A percentile compares a stretch with the other conserved stretches of the same genome.
Conservation (phyloP, 1,284 basidiomycete genomes). For the Heterobasidion parviporum region DNA sequence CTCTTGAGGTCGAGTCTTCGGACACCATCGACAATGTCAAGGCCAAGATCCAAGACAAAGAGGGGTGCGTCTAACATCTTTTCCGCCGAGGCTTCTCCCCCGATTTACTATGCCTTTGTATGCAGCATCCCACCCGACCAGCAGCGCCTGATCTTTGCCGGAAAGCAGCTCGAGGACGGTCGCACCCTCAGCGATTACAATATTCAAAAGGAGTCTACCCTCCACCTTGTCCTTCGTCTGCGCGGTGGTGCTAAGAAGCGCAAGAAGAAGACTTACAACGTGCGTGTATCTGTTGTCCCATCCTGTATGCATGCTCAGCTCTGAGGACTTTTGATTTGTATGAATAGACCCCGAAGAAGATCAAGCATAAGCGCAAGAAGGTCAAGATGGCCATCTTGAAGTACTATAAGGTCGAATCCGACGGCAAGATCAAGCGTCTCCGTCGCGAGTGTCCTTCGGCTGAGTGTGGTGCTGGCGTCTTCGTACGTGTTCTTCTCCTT, state of each 20-base stretch:
- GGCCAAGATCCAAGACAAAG: conserved; percentile 94
- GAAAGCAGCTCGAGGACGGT: conserved; percentile 96
- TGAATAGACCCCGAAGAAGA: conserved; percentile 93
- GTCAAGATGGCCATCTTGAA: conserved; percentile 99
- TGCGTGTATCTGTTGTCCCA: conserved; percentile 23
- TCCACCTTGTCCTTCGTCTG: conserved; percentile 92
- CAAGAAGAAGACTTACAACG: conserved; percentile 99
- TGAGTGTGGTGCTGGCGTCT: conserved; percentile 93
- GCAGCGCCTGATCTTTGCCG: conserved; percentile 96
- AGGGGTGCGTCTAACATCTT: conserved; percentile 53
- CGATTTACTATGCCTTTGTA: not conserved
- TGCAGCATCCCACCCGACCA: conserved; percentile 88
- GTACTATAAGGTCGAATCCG: conserved; percentile 99
- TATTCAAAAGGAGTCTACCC: conserved; percentile 95
- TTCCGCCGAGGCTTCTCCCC: not conserved
- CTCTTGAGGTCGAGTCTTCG: conserved; percentile 93
- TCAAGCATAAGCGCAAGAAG: conserved; percentile 99
- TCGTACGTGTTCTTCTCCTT: conserved; percentile 45
- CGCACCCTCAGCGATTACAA: conserved; percentile 87
- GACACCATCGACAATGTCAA: conserved; percentile 99
- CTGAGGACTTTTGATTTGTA: not conserved
- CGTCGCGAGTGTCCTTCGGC: conserved; percentile 91
- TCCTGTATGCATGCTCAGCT: not conserved
- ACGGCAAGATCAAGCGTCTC: conserved; percentile 99
- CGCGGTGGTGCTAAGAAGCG: conserved; percentile 99